Base-by-base conservation (phyloP, 2,329 filamentous ascomycete species). In the Ambrosiella cleistominuta region DNA sequence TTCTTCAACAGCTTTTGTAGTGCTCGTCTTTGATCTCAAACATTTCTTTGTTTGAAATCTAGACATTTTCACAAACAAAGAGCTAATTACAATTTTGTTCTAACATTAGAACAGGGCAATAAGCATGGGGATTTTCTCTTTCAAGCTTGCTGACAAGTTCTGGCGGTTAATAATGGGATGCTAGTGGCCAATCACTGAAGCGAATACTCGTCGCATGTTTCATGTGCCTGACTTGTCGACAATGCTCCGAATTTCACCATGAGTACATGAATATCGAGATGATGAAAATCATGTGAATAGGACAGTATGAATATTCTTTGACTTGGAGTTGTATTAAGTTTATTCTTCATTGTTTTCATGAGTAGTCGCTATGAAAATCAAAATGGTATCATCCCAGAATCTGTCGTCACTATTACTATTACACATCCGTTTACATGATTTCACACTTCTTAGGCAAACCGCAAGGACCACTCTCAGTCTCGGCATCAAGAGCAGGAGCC, bases 391-490 rank as follows among this genome's bases (percentile, higher is more conserved):
- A 49, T 49, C 37, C 53, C 15, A 42, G 19, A 19, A 35, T 42
- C 17, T 15, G 44, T 49, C 36, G 42, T 39, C 9, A 17, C 19
- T 38, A n/a, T 13, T 7, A 11, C 19, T 15, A 15, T 49, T 36
- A 36, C 17, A 17, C 56, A 47, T 27, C 27, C 27, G 27, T 27
- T 58, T 57, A 60, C 59, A 60, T 60, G 19, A 60, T 57, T 45
- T 55, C 56, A 35, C 59, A 60, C 45, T 60, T 58, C 52, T 53
- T 60, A 7, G 88, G 87, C 64, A 93, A 71, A 19, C 88, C 86
- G 67, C 88, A 94, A 51, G 85, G 85, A 0, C 86, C 84, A 66
- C 83, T 79, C 59, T 77, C 76, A 57, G 75, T 71, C 60, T 77
- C 70, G 62, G 77, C 68, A 56, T 71, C 68, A 59, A 70, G 66